phyloP scores from a whole-genome alignment of 2,329 filamentous ascomycete species.

The Talaromyces verruculosus region DNA sequence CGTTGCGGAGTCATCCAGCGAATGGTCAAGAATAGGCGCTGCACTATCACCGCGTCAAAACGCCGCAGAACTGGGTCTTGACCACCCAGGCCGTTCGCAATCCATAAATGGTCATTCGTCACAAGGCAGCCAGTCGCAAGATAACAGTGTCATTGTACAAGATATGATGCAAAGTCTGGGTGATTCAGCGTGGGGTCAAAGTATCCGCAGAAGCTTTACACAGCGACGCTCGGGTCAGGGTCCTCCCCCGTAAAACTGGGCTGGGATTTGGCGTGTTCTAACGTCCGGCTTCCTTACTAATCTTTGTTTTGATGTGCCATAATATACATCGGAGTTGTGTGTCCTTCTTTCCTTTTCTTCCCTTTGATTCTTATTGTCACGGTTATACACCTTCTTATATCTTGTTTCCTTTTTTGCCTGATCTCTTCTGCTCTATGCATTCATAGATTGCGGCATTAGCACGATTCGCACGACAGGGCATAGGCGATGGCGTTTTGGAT shows the following conservation, averaged over 20 bases:
- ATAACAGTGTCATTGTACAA: constrained; percentile 69
- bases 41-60: constrained; percentile 19
- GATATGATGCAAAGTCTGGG: constrained; percentile 83
- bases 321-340: neutral
- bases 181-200: constrained; percentile 90
- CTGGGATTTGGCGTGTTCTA: neutral
- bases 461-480: constrained; percentile 11
- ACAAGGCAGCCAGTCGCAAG: constrained; percentile 51
- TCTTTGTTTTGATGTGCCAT: neutral
- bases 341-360: neutral
- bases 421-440: constrained; percentile 11
- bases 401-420: constrained; percentile 2
- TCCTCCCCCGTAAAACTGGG: constrained; percentile 8
- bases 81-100: constrained; percentile 2
- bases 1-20: constrained; percentile 3
- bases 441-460: constrained; percentile 16
- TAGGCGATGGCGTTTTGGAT: constrained; percentile 17
- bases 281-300: neutral
- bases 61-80: neutral
- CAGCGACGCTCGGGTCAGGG: constrained; percentile 48
- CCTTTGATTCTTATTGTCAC: neutral
- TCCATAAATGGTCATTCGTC: constrained; percentile 22
- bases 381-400: neutral
- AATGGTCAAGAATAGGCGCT: constrained; percentile 20
- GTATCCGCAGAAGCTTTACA: constrained; percentile 84